These are phyloP conservation scores for Micractinium sp. DNA, from an alignment of 139 green algal species.

Conservation along the genomic window DNA sequence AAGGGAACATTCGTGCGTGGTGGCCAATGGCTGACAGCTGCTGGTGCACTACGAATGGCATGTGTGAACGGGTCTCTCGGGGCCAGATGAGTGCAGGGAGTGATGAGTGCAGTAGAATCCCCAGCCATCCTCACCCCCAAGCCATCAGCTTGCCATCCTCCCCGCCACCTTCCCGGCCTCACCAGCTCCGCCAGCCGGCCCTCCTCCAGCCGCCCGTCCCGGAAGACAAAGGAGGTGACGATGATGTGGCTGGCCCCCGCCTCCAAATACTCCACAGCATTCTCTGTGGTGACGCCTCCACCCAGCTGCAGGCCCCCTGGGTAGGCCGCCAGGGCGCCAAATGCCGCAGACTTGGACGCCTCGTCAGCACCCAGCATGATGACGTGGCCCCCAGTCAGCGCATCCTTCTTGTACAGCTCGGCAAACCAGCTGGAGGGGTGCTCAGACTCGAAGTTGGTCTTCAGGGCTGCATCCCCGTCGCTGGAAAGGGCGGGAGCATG, in stretches of 20 bases:
- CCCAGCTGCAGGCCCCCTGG: slow-evolving; percentile 94
- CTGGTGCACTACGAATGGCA: no score
- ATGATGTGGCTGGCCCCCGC: slow-evolving; percentile 96
- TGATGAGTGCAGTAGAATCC: no score
- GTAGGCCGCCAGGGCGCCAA: slow-evolving; percentile 80
- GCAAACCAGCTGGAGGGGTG: slow-evolving; percentile 85
- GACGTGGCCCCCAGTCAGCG: slow-evolving; percentile 91
- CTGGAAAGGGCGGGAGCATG: neutral
- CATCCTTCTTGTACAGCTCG: slow-evolving; percentile 84
- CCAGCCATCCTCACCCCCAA: no score
- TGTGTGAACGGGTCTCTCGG: no score
- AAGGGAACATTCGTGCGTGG: no score
- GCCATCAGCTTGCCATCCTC: no score
- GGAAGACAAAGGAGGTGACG: slow-evolving; percentile 95
- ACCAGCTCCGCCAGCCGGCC: slow-evolving; percentile 83
- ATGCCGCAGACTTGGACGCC: slow-evolving; percentile 65
- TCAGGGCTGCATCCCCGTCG: slow-evolving; percentile 45
- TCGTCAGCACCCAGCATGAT: slow-evolving; percentile 96
- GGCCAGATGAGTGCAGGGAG: no score
- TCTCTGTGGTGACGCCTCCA: slow-evolving; percentile 89
- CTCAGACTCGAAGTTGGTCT: slow-evolving; percentile 97
- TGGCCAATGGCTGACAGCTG: no score
- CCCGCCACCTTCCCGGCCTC: neutral
- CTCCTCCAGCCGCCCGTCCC: slow-evolving; percentile 85
- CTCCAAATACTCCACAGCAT: slow-evolving; percentile 87